Evolutionary conservation across 768 basidiomycete species (phyloP).

Genomic region (Lentinus tigrinus): DNA sequence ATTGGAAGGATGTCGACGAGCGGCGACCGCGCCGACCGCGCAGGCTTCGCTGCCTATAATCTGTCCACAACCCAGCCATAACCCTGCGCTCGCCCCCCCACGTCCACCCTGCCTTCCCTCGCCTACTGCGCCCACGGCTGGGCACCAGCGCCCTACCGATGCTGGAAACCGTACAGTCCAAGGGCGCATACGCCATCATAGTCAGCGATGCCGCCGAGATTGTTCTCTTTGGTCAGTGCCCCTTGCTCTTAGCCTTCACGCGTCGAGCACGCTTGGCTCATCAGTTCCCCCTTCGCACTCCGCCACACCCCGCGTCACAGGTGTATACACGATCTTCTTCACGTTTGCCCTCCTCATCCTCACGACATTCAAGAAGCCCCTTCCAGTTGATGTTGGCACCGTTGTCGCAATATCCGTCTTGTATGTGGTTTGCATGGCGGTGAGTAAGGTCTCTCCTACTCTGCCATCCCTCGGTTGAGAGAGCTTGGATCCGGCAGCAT

Average conservation of each 20-base stretch:
- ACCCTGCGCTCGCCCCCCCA: background rate
- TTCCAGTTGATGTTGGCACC: conserved; percentile 5
- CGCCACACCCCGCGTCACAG: background rate
- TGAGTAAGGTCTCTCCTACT: background rate
- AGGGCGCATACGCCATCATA: conserved; percentile 12
- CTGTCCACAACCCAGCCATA: background rate
- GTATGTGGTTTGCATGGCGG: conserved; percentile 4
- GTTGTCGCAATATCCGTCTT: background rate
- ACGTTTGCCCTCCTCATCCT: conserved; percentile 13
- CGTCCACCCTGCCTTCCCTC: background rate
- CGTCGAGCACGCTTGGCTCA: background rate
- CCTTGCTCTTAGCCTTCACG: background rate
- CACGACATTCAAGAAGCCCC: conserved; percentile 4
- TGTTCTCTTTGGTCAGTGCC: conserved; percentile 8
- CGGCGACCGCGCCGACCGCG: too few relatives aligned
- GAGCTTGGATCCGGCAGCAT: background rate
- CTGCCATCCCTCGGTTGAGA: background rate
- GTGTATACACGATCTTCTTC: conserved; percentile 12
- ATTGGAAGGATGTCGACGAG: too few relatives aligned
- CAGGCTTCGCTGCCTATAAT: too few relatives aligned
- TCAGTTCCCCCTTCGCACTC: background rate
- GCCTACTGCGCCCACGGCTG: background rate
- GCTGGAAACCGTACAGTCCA: conserved; percentile 5
- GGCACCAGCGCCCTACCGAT: background rate
- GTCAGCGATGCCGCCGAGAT: conserved; percentile 15